A percentile compares a stretch with the other conserved stretches of the same genome.
Conservation (phyloP, 2,329 filamentous ascomycete species). For the Teratosphaeria destructans region DNA sequence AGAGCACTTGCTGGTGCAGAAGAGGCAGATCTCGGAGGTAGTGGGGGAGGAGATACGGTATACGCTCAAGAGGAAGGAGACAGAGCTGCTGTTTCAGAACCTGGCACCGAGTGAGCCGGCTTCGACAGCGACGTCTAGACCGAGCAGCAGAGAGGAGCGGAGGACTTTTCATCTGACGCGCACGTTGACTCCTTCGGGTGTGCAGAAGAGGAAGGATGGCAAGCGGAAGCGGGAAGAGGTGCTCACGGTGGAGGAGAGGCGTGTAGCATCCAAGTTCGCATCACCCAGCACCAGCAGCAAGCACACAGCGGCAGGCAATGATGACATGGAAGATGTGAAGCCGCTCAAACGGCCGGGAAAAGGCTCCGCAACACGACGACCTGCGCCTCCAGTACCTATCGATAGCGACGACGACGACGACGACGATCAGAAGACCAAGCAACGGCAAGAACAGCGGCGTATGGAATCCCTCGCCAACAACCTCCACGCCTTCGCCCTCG, state of each 20-base stretch:
- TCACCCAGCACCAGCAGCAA: background rate
- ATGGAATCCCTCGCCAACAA: slow-evolving; percentile 15
- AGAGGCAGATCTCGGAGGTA: slow-evolving; percentile 10
- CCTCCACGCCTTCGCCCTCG: slow-evolving; percentile 19
- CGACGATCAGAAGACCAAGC: background rate
- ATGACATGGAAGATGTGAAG: background rate
- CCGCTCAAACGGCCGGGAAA: slow-evolving; percentile 4
- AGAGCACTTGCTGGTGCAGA: slow-evolving; percentile 17
- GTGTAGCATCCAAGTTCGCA: slow-evolving; percentile 5
- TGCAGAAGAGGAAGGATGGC: slow-evolving; percentile 1
- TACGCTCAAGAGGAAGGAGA: slow-evolving; percentile 11
- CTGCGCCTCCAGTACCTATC: background rate
- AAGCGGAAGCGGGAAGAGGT: slow-evolving; percentile 11
- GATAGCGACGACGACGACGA: background rate
- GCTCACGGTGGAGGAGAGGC: slow-evolving; percentile 20
- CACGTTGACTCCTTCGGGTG: background rate
- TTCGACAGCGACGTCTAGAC: background rate
- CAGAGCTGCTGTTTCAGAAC: background rate
- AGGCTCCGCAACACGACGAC: background rate
- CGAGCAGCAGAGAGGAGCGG: background rate
- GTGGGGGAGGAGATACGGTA: slow-evolving; percentile 3
- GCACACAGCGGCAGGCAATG: background rate
- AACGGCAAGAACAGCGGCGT: slow-evolving; percentile 1
- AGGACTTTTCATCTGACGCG: background rate
- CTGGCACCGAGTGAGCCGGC: background rate